These are phyloP conservation scores for Cladosporium sp. DNA, from an alignment of 2,329 filamentous ascomycete species.

Conservation along the genomic window DNA sequence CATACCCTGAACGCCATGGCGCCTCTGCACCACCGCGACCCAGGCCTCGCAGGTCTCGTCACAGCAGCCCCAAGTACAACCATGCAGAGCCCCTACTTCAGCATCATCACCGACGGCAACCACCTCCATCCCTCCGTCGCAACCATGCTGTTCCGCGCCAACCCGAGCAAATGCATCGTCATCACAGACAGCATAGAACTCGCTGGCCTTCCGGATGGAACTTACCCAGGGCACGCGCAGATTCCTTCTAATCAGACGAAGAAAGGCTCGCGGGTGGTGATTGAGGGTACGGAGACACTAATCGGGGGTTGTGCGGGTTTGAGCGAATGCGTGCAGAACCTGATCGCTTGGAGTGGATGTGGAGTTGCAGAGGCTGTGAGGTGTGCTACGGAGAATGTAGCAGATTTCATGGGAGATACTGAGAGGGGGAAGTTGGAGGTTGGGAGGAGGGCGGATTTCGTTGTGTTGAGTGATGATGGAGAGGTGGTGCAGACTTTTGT, in stretches of 20 bases:
- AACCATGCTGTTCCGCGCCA: slow-evolving; percentile 51
- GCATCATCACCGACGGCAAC: slow-evolving; percentile 56
- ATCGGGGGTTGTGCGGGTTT: slow-evolving; percentile 57
- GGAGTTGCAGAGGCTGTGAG: slow-evolving; percentile 51
- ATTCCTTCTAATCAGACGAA: slow-evolving; percentile 55
- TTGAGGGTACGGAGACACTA: slow-evolving; percentile 56
- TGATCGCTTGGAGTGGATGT: slow-evolving; percentile 51
- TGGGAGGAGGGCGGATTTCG: slow-evolving; percentile 53
- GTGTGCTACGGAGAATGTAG: slow-evolving; percentile 55
- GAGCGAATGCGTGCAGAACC: slow-evolving; percentile 54
- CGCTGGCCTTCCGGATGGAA: slow-evolving; percentile 54
- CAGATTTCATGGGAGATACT: slow-evolving; percentile 52
- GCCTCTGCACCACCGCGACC: slow-evolving; percentile 52
- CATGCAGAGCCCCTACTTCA: slow-evolving; percentile 49
- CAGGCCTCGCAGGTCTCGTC: slow-evolving; percentile 52
- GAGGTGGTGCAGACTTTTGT: slow-evolving; percentile 54
- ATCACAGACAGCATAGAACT: slow-evolving; percentile 60
- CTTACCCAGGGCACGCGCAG: slow-evolving; percentile 53
- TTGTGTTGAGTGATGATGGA: slow-evolving; percentile 50
- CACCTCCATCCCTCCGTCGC: slow-evolving; percentile 56
- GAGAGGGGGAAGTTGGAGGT: slow-evolving; percentile 47
- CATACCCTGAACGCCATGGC: slow-evolving; percentile 60
- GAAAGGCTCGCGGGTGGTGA: slow-evolving; percentile 51
- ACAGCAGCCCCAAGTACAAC: slow-evolving; percentile 27
- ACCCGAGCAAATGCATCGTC: slow-evolving; percentile 52